A percentile compares a stretch with the other conserved stretches of the same genome.
Conservation (phyloP, 1,284 basidiomycete species). For the Puccinia hordei region DNA sequence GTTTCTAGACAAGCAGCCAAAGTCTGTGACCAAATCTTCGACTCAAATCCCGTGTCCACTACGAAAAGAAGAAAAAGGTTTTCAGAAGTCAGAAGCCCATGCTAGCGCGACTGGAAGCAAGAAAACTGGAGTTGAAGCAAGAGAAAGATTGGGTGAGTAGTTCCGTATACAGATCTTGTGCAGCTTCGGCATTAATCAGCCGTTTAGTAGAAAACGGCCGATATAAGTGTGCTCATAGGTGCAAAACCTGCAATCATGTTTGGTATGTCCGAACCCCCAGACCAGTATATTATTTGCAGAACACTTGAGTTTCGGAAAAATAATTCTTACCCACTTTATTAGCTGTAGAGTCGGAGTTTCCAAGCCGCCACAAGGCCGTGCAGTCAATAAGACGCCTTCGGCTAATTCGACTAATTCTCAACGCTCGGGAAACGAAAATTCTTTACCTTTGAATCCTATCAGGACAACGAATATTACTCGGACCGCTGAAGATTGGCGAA, state of each 20-base stretch:
- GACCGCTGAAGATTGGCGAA: slow-evolving; percentile 2
- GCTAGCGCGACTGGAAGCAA: background rate
- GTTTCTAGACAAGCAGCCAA: background rate
- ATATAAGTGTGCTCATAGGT: slow-evolving; percentile 49
- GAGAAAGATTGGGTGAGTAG: slow-evolving; percentile 32
- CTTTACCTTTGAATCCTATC: background rate
- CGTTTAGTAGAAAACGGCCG: slow-evolving; percentile 48
- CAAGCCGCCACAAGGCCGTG: slow-evolving; percentile 36
- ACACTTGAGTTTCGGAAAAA: background rate
- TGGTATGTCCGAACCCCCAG: slow-evolving; percentile 29
- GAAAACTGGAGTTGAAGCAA: background rate
- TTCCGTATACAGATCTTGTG: background rate
- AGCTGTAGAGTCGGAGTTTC: slow-evolving; percentile 36
- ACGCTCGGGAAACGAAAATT: background rate
- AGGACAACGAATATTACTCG: slow-evolving; percentile 2
- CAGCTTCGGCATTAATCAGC: background rate
- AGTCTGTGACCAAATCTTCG: background rate
- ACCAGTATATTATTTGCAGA: background rate
- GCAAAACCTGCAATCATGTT: slow-evolving; percentile 43
- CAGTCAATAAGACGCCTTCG: background rate
- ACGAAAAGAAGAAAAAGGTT: background rate
- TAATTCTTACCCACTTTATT: background rate
- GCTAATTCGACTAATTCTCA: background rate
- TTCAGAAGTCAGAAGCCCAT: background rate
- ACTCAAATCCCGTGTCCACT: background rate